Conservation (phyloP, 164 flowering plant genomes). For the Piper longum region DNA sequence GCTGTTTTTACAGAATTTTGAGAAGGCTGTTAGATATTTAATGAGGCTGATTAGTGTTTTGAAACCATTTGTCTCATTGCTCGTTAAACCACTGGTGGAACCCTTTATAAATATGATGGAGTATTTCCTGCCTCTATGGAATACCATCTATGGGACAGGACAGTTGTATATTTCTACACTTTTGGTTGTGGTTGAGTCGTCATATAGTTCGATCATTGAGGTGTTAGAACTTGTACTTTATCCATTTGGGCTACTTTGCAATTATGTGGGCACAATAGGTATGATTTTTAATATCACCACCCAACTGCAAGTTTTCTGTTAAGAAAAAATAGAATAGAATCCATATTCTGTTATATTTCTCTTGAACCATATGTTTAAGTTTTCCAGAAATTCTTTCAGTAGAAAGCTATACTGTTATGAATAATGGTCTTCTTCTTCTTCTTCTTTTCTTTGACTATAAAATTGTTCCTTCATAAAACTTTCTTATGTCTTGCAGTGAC, state of each 20-base stretch:
- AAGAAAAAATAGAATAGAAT: no score
- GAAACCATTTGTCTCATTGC: conserved; percentile 6
- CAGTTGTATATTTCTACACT: conserved; percentile 5
- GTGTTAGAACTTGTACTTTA: conserved; percentile 12
- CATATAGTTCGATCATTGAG: conserved; percentile 8
- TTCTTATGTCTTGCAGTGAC: conserved; percentile 7
- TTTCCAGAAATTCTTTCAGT: background rate
- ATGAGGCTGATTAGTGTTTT: conserved; percentile 6
- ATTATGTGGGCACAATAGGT: conserved; percentile 15
- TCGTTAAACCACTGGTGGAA: conserved; percentile 13
- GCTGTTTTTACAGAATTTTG: conserved; percentile 21
- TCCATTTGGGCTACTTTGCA: conserved; percentile 15
- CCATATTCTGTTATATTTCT: no score
- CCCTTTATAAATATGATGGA: conserved; percentile 14
- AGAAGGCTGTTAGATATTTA: conserved; percentile 16
- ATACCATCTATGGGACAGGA: conserved; percentile 8
- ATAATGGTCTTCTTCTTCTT: no score
- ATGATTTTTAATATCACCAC: conserved; percentile 1
- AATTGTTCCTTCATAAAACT: background rate
- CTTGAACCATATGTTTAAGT: background rate
- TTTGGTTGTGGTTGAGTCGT: conserved; percentile 9
- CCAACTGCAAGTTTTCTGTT: no score
- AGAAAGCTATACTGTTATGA: background rate
- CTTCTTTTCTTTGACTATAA: background rate
- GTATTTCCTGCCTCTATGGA: conserved; percentile 16